Base-by-base conservation (phyloP, 2,329 filamentous ascomycete species). In the Penicillium verrucosum region DNA sequence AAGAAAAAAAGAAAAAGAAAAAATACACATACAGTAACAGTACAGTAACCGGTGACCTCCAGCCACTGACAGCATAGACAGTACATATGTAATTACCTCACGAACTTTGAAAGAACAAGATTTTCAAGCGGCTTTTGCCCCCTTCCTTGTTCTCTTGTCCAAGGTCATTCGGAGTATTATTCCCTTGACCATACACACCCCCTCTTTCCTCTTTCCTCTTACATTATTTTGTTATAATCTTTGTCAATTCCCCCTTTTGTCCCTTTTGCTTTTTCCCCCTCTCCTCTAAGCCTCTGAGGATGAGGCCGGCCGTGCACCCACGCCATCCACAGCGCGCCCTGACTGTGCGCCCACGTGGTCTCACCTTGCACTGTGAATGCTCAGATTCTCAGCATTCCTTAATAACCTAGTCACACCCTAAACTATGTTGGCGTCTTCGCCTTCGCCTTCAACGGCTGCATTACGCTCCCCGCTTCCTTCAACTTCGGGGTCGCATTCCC, bases 391-490 rank as follows among this genome's bases (percentile, higher is more conserved):
- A 63, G 50, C 63, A 66, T 66, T 66, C 64, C 45, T 55, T 36
- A 43, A 43, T 34, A 51, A 45, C 38, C 25, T 36, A 45, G 42
- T 51, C 27, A 43, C 47, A 11, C 40, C 27, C 30, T 21, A 21
- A 61, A 55, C 52, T 53, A 75, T 76, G 72, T 70, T 76, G 65
- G 68, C 72, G 58, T 76, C 75, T 29, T 77, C 75, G 57, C 73
- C 75, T 41, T 76, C 75, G 54, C 73, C 75, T 27, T 69, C 70
- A 25, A 71, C 73, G 58, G 68, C 70, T 57, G 69, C 72, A 50
- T 65, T 76, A 60, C 73, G 72, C 60, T 67, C 61, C 48, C 63
- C 63, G 54, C 61, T 59, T 40, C 53, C 61, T 54, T 60, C 64
- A 34, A 60, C 63, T 47, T 58, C 61, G 51, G 61, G 53, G 21